Conservation (phyloP, 257 asterid genomes). For the Lycium barbarum region DNA sequence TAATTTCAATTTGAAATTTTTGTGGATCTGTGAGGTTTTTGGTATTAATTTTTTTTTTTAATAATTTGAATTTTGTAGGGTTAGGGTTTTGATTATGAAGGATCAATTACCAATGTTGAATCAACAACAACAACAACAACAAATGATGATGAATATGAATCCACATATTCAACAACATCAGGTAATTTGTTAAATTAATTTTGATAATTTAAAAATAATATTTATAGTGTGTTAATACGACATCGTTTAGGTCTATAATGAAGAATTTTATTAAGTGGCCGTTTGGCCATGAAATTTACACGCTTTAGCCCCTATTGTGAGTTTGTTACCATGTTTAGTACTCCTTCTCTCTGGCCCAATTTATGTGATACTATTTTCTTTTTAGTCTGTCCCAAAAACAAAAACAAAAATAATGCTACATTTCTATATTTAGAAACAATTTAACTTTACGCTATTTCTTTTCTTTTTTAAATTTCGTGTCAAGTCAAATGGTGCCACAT, state of each 20-base stretch:
- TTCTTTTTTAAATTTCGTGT: too few relatives aligned
- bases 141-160: slow-evolving; percentile 49
- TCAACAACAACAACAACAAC: slow-evolving; percentile 47
- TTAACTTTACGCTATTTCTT: too few relatives aligned
- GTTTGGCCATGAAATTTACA: too few relatives aligned
- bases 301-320: too few relatives aligned
- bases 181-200: slow-evolving; percentile 40
- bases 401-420: too few relatives aligned
- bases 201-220: not conserved
- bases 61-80: not conserved
- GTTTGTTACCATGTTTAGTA: too few relatives aligned
- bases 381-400: too few relatives aligned
- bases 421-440: too few relatives aligned
- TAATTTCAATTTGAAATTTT: not conserved
- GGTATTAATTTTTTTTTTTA: not conserved
- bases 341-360: too few relatives aligned
- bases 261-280: not conserved
- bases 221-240: too few relatives aligned
- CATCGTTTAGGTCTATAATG: not conserved
- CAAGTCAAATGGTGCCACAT: too few relatives aligned
- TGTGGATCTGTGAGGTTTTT: not conserved
- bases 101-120: slow-evolving; percentile 64
- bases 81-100: slow-evolving; percentile 47
- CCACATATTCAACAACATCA: slow-evolving; percentile 55
- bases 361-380: too few relatives aligned